Evolutionary conservation across 768 basidiomycete species (phyloP).

Genomic region (Suillus subalutaceus): DNA sequence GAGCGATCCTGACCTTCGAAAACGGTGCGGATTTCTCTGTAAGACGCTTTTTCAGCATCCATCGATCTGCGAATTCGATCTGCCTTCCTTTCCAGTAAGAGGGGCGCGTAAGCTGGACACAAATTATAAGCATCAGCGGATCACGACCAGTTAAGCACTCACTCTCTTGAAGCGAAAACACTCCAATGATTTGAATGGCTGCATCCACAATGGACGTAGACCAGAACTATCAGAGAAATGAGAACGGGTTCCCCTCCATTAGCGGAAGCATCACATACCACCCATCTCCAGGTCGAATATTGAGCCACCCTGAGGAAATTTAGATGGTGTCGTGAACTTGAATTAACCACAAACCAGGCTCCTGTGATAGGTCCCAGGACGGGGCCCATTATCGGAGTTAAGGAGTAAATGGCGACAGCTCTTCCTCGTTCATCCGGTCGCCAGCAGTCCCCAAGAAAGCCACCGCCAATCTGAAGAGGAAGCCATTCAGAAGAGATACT

Average conservation of each 20-base stretch:
- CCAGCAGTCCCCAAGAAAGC: slow-evolving; percentile 67
- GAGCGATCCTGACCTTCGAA: slow-evolving; percentile 47
- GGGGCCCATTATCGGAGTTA: slow-evolving; percentile 68
- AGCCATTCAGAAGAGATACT: neutral
- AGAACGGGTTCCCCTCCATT: neutral
- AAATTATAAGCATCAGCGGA: slow-evolving; percentile 18
- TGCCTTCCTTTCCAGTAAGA: slow-evolving; percentile 54
- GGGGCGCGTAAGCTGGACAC: slow-evolving; percentile 29
- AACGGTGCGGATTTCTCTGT: slow-evolving; percentile 47
- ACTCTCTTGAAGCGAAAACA: slow-evolving; percentile 69
- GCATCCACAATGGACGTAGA: slow-evolving; percentile 62
- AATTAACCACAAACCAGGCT: slow-evolving; percentile 46
- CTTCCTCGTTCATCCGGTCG: slow-evolving; percentile 61
- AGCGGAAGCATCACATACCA: slow-evolving; percentile 41
- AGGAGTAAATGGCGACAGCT: slow-evolving; percentile 64
- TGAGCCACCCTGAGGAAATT: slow-evolving; percentile 48
- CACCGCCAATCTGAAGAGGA: slow-evolving; percentile 57
- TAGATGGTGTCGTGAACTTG: neutral
- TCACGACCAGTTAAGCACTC: slow-evolving; percentile 20
- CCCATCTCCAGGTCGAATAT: slow-evolving; percentile 72
- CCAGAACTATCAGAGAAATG: slow-evolving; percentile 52
- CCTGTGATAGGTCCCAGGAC: slow-evolving; percentile 66
- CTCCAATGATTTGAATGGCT: slow-evolving; percentile 54
- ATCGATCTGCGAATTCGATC: slow-evolving; percentile 43
- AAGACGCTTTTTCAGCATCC: slow-evolving; percentile 47